Evolutionary conservation across 306 rosid species (phyloP).

Genomic region (Bauhinia variegata): DNA sequence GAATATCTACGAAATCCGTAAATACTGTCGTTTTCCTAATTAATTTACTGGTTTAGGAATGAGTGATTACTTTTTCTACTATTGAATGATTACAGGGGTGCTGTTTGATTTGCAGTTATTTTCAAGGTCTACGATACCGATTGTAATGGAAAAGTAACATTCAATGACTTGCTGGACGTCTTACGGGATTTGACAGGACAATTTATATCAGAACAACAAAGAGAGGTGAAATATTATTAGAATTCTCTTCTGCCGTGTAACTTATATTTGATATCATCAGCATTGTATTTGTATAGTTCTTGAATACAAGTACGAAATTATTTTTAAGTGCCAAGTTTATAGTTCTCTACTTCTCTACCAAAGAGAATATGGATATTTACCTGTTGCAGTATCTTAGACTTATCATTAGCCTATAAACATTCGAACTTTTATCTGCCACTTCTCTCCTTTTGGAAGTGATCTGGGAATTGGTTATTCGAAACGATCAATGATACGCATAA

Average conservation of each 20-base stretch:
- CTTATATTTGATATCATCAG: conserved; percentile 5
- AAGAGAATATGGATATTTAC: conserved; percentile 12
- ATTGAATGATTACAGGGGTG: conserved; percentile 31
- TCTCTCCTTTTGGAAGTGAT: conserved; percentile 19
- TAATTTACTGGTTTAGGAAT: background rate
- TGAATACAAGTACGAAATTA: background rate
- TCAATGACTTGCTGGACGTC: conserved; percentile 55
- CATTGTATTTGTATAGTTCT: background rate
- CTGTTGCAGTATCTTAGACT: background rate
- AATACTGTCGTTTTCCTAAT: background rate
- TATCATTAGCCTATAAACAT: background rate
- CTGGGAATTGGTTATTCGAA: conserved; percentile 24
- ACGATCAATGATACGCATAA: conserved; percentile 7
- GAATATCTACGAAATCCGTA: background rate
- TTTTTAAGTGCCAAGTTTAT: conserved; percentile 22
- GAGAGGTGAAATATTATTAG: conserved; percentile 52
- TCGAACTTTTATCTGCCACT: conserved; percentile 1
- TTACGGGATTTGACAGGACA: conserved; percentile 76
- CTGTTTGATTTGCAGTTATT: conserved; percentile 54
- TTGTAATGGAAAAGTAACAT: conserved; percentile 69
- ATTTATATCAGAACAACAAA: conserved; percentile 71
- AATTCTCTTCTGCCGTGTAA: conserved; percentile 9
- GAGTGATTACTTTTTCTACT: background rate
- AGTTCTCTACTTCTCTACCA: background rate
- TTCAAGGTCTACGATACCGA: conserved; percentile 75